Percentiles rank a stretch among this genome's conserved stretches.
Evolutionary conservation across 2,329 filamentous ascomycete species (phyloP).

Genomic region (Teratosphaeria nubilosa): DNA sequence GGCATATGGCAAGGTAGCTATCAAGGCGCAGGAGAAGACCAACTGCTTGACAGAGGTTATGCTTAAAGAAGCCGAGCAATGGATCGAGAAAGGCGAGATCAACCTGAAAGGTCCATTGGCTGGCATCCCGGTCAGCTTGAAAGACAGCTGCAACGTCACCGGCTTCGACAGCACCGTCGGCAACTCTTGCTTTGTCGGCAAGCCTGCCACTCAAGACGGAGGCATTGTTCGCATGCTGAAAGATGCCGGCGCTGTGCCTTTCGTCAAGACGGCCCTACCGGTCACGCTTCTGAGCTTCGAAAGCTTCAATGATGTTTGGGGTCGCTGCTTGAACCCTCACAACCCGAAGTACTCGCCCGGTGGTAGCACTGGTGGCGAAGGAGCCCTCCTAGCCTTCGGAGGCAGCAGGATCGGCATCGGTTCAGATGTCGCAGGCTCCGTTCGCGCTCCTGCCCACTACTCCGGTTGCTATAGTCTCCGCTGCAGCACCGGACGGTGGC

Average conservation of each 20-base stretch:
- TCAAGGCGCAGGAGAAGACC: slow-evolving; percentile 74
- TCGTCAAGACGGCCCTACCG: slow-evolving; percentile 85
- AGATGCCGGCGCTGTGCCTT: slow-evolving; percentile 76
- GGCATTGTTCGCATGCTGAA: slow-evolving; percentile 67
- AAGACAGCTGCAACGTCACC: slow-evolving; percentile 64
- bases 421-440: slow-evolving; percentile 82
- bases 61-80: slow-evolving; percentile 65
- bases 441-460: slow-evolving; percentile 79
- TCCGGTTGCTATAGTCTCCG: slow-evolving; percentile 78
- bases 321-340: slow-evolving; percentile 71
- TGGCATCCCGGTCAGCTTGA: slow-evolving; percentile 77
- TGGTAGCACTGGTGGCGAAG: slow-evolving; percentile 79
- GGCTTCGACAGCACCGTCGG: slow-evolving; percentile 78
- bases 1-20: slow-evolving; percentile 76
- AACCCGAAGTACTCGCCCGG: slow-evolving; percentile 77
- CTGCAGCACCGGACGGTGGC: slow-evolving; percentile 84
- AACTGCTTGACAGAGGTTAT: slow-evolving; percentile 87
- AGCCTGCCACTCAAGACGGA: slow-evolving; percentile 58
- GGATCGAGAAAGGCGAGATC: slow-evolving; percentile 48
- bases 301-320: slow-evolving; percentile 72
- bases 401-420: slow-evolving; percentile 81
- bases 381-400: slow-evolving; percentile 68
- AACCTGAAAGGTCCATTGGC: slow-evolving; percentile 76
- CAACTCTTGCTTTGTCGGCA: slow-evolving; percentile 62
- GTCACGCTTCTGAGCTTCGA: slow-evolving; percentile 82